phyloP scores from a whole-genome alignment of 2,329 filamentous ascomycete genomes.

The Cercospora sp. region DNA sequence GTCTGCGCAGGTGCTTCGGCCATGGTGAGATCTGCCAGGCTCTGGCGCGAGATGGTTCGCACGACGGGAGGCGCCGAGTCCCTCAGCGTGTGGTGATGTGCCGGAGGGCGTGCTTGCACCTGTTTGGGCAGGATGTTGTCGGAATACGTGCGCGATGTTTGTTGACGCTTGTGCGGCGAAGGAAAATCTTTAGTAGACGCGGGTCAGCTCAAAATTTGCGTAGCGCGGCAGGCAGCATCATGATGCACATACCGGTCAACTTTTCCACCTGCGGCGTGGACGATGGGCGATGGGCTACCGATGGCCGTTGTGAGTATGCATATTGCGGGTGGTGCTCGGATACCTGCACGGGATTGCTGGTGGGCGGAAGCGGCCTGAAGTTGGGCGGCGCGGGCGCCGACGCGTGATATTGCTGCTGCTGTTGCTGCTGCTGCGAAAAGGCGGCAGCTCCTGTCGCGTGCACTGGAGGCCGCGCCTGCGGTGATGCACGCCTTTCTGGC shows the following conservation, averaged over 20 bases:
- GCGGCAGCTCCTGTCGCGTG: constrained; percentile 15
- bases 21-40: constrained; percentile 50
- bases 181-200: constrained; percentile 44
- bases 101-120: constrained; percentile 35
- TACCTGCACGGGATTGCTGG: constrained; percentile 27
- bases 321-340: constrained; percentile 15
- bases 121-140: constrained; percentile 33
- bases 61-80: constrained; percentile 36
- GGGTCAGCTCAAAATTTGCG: constrained; percentile 20
- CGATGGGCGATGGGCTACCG: constrained; percentile 40
- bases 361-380: constrained; percentile 29
- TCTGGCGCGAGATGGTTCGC: constrained; percentile 46
- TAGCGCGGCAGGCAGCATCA: not conserved
- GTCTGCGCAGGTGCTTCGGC: constrained; percentile 47
- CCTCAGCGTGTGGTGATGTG: constrained; percentile 20
- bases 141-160: constrained; percentile 40
- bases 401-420: constrained; percentile 15
- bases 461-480: not conserved
- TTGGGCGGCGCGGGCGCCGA: constrained; percentile 23
- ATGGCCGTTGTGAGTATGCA: constrained; percentile 26
- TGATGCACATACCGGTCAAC: constrained; percentile 44
- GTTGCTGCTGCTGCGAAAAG: constrained; percentile 7
- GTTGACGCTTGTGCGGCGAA: constrained; percentile 50
- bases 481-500: constrained; percentile 37
- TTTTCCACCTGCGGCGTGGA: constrained; percentile 52